A percentile compares a stretch with the other conserved stretches of the same genome.
These are phyloP conservation scores for Phytopythium boreale DNA, from an alignment of 352 stramenopile genomes.

Conservation along the genomic window DNA sequence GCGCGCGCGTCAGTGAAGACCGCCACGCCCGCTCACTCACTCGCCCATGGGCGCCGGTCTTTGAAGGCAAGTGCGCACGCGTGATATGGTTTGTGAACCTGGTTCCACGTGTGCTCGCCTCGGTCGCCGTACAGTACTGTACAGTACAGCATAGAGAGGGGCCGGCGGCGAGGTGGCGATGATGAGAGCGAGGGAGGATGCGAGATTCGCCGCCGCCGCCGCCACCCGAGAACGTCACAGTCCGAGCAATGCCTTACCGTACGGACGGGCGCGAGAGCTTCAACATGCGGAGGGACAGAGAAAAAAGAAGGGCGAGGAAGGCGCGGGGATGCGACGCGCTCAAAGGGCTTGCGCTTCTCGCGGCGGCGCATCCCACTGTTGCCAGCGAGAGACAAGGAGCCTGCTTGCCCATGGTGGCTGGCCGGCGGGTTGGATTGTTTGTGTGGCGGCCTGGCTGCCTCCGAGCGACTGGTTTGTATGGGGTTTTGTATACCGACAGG, in stretches of 20 bases:
- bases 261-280: background rate
- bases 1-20: no score
- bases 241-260: no score
- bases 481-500: no score
- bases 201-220: background rate
- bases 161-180: background rate
- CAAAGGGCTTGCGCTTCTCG: background rate
- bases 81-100: background rate
- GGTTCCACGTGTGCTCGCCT: background rate
- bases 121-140: background rate
- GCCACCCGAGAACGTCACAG: background rate
- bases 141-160: background rate
- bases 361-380: conserved; percentile 1
- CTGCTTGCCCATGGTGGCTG: background rate
- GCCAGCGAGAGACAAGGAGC: background rate
- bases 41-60: no score
- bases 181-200: background rate
- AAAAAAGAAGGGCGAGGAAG: conserved; percentile 1
- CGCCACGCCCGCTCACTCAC: no score
- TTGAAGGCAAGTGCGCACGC: conserved; percentile 2
- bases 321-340: background rate
- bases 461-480: background rate
- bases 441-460: background rate
- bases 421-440: no score
- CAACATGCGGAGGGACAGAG: background rate